Evolutionary conservation across 805 yeast species (phyloP).

Genomic region (Lachancea meyersii): DNA sequence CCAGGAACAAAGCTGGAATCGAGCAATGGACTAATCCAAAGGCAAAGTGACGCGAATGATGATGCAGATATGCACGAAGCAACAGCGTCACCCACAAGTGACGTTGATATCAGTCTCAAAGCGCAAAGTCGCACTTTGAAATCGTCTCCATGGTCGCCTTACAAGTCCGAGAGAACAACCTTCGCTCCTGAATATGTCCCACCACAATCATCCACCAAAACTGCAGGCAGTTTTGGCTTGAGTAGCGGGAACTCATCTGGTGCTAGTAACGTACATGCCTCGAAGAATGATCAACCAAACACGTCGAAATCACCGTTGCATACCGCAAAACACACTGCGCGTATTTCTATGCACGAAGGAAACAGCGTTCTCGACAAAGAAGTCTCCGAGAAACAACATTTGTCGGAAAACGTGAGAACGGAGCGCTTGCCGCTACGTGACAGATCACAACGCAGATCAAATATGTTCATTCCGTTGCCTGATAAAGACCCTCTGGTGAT

Average conservation of each 20-base stretch:
- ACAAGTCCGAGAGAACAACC: constrained; percentile 17
- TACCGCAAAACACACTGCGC: constrained; percentile 1
- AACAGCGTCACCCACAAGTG: too few relatives aligned
- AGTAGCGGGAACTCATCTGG: neutral
- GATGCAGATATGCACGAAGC: neutral
- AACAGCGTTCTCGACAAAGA: neutral
- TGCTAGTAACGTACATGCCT: neutral
- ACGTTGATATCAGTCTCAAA: neutral
- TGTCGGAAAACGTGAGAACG: neutral
- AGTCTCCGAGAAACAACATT: neutral
- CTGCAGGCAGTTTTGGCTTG: neutral
- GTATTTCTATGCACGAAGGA: neutral
- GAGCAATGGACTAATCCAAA: neutral
- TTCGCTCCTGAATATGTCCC: neutral
- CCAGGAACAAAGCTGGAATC: neutral
- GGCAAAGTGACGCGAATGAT: neutral
- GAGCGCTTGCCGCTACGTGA: constrained; percentile 7
- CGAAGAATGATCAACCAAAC: neutral
- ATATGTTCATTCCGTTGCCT: constrained; percentile 33
- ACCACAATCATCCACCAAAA: neutral
- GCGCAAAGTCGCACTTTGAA: constrained; percentile 1
- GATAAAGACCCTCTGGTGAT: constrained; percentile 30
- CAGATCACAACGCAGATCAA: constrained; percentile 27
- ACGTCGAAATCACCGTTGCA: neutral
- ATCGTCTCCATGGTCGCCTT: constrained; percentile 28